A percentile compares a stretch with the other conserved stretches of the same genome.
Evolutionary conservation across 208 protist genomes (phyloP).

Genomic region (Wallacemonas collosoma): DNA sequence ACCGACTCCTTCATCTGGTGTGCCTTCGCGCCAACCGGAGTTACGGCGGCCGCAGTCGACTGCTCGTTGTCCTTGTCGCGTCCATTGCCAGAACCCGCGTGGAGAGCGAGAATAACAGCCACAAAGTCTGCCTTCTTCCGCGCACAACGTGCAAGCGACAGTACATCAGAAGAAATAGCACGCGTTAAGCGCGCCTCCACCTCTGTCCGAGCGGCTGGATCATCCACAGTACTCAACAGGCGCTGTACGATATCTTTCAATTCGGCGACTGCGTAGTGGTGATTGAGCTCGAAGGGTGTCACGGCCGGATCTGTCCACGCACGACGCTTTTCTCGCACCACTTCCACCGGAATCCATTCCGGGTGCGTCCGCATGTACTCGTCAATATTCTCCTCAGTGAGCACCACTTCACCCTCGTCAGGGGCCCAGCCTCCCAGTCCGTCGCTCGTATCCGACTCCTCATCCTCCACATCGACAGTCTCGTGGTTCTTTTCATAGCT

Average conservation of each 20-base stretch:
- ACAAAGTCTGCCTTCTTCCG: slow-evolving; percentile 17
- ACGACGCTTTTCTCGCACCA: slow-evolving; percentile 56
- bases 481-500: slow-evolving; percentile 80
- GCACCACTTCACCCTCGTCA: slow-evolving; percentile 51
- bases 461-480: slow-evolving; percentile 45
- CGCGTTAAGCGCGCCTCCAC: not conserved
- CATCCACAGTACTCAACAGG: not conserved
- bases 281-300: slow-evolving; percentile 71
- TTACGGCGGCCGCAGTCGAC: not conserved
- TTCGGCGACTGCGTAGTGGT: slow-evolving; percentile 80
- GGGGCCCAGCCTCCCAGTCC: slow-evolving; percentile 38
- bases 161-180: not conserved
- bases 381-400: slow-evolving; percentile 80
- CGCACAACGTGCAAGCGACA: not conserved
- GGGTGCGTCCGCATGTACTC: slow-evolving; percentile 65
- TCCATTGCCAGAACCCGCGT: not conserved
- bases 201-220: not conserved
- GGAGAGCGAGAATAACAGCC: slow-evolving; percentile 4
- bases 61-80: not conserved
- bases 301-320: slow-evolving; percentile 52
- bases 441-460: slow-evolving; percentile 3
- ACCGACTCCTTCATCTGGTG: not conserved
- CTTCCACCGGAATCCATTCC: slow-evolving; percentile 51
- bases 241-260: slow-evolving; percentile 52
- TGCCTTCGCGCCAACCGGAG: not conserved